Evolutionary conservation across 2,329 filamentous ascomycete genomes (phyloP), one percentile per base, ranked within the genome.

Genomic region (Fusarium mangiferae): DNA sequence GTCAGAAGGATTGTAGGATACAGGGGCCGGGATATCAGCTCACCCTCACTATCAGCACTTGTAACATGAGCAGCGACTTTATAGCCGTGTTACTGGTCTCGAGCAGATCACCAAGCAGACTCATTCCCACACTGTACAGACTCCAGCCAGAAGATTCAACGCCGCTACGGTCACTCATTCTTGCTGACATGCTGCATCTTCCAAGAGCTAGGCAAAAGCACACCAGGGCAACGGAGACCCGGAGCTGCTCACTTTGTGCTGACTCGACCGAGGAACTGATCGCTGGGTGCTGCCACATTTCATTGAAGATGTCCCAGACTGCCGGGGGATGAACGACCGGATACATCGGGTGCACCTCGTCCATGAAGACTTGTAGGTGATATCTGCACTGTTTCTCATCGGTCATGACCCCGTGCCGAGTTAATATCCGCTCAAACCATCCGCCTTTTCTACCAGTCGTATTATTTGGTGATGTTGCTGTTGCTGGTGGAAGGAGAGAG

Each of bases 201-300:
- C 72, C 72, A 3, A 74, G 46, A 3, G 72, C 72, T n/a, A 74
- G 57, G 13, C 72, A 74, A 35, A 74, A 73, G 18, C 62, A 74
- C 12, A 74, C 60, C 35, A 74, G 35, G 6, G 72, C 70, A 14
- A 73, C 58, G 2, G 72, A 74, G 24, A 74, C 54, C 14, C 70
- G 60, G 30, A 62, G 36, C 3, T 68, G 66, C 38, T 74, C 66
- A 17, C 69, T 35, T 24, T 68, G 55, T 13, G 52, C 39, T 11
- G 60, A 42, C 15, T 63, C 64, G 12, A 59, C 61, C 11, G 60
- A 54, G 12, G 69, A 59, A 42, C 60, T 70, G 4, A 64, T 36
- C 4, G 66, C 51, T 28, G 66, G 60, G 24, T 71, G 63, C 17
- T 74, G 55, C 72, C 72, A 74, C 33, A 74, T 60, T 26, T 74